Percentiles rank a stretch among this genome's conserved stretches.
Conservation (phyloP, 805 yeast genomes). For the Metschnikowia lunata region DNA sequence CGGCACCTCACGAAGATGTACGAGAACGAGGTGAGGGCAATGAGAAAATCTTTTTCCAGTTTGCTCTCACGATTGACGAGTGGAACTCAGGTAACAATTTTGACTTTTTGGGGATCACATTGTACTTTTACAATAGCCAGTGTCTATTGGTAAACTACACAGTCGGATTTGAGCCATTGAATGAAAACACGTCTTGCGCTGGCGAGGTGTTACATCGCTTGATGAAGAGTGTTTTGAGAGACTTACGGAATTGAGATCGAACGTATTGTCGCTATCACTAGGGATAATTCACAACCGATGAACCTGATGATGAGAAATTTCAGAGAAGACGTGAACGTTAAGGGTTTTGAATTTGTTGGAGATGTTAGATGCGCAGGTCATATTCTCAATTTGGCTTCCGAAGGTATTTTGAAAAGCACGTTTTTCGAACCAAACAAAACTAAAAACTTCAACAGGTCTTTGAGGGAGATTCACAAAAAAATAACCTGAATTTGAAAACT, state of each 20-base stretch:
- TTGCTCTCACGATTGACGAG: slow-evolving; percentile 1
- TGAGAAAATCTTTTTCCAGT: background rate
- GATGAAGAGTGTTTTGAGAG: background rate
- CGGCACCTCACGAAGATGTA: background rate
- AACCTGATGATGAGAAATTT: background rate
- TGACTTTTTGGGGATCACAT: slow-evolving; percentile 2
- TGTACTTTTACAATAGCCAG: slow-evolving; percentile 1
- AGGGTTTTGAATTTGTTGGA: background rate
- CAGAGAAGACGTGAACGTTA: background rate
- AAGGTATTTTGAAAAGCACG: background rate
- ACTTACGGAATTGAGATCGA: slow-evolving; percentile 2
- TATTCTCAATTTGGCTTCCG: background rate
- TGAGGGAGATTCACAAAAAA: background rate
- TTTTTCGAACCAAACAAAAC: background rate
- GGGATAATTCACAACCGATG: background rate
- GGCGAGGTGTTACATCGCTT: background rate
- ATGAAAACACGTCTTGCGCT: background rate
- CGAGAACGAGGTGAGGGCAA: background rate
- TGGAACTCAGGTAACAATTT: background rate
- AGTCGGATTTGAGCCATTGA: slow-evolving; percentile 1
- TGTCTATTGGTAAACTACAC: background rate
- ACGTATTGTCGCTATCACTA: slow-evolving; percentile 3
- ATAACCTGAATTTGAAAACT: background rate
- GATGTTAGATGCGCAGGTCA: slow-evolving; percentile 4
- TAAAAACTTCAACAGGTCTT: background rate